A percentile compares a stretch with the other conserved stretches of the same genome.
phyloP scores from a whole-genome alignment of 1,284 basidiomycete species.

The Cutaneotrichosporon sp. region DNA sequence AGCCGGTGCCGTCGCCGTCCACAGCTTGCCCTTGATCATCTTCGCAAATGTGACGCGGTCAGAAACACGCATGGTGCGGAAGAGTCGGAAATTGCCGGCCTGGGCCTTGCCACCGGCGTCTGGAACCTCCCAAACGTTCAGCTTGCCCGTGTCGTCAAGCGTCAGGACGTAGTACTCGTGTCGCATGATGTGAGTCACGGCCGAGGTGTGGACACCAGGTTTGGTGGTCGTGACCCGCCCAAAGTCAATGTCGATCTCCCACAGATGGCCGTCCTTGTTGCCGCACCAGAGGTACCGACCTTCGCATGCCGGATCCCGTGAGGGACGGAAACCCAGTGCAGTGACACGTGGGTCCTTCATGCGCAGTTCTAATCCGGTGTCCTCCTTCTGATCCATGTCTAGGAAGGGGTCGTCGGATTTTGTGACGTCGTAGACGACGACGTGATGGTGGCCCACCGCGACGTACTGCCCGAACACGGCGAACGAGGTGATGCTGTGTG shows the following conservation, averaged over 20 bases:
- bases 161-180: conserved; percentile 68
- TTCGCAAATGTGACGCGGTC: conserved; percentile 78
- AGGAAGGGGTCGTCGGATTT: conserved; percentile 52
- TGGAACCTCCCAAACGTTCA: conserved; percentile 63
- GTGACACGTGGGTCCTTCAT: conserved; percentile 70
- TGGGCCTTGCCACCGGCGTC: conserved; percentile 24
- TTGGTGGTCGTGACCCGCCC: conserved; percentile 60
- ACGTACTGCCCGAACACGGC: conserved; percentile 65
- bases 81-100: conserved; percentile 49
- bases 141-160: conserved; percentile 78
- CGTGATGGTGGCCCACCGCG: conserved; percentile 64
- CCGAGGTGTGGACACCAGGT: conserved; percentile 63
- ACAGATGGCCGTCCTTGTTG: conserved; percentile 80
- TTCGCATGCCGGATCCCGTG: conserved; percentile 54
- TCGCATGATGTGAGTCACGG: conserved; percentile 71
- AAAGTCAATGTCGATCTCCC: conserved; percentile 71
- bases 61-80: conserved; percentile 68
- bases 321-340: conserved; percentile 70
- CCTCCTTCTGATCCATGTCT: conserved; percentile 61
- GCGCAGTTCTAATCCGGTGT: conserved; percentile 58
- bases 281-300: conserved; percentile 73
- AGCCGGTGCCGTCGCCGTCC: conserved; percentile 62
- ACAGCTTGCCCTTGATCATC: conserved; percentile 70
- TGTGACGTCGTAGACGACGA: conserved; percentile 59
- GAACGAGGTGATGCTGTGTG: conserved; percentile 57